Evolutionary conservation across 225 moss, liverwort and hornwort species (phyloP).

Genomic region (Physcomitrium patens): DNA sequence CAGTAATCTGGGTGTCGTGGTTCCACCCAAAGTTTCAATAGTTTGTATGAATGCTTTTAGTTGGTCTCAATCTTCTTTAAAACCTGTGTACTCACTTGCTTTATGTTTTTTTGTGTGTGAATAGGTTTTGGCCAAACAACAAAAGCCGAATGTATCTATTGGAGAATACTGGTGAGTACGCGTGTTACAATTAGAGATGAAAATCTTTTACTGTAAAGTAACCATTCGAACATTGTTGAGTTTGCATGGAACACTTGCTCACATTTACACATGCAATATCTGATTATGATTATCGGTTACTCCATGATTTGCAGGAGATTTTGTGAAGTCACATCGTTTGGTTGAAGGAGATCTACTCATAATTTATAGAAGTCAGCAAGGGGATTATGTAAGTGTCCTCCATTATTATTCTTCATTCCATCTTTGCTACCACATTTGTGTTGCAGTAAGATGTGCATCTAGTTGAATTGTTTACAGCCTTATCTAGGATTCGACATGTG

Average conservation of each 20-base stretch:
- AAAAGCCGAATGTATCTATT: constrained; percentile 71
- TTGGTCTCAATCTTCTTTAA: constrained; percentile 11
- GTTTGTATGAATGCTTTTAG: neutral
- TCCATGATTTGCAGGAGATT: constrained; percentile 47
- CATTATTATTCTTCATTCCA: neutral
- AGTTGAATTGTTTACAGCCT: neutral
- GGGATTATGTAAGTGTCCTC: constrained; percentile 46
- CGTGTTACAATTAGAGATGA: constrained; percentile 2
- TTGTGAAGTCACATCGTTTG: constrained; percentile 52
- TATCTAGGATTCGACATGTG: neutral
- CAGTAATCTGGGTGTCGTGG: constrained; percentile 13
- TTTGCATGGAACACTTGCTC: neutral
- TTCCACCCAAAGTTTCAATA: neutral
- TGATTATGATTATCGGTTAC: neutral
- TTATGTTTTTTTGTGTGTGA: constrained; percentile 30
- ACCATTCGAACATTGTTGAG: neutral
- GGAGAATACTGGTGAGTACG: constrained; percentile 62
- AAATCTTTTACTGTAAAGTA: neutral
- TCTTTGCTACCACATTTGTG: neutral
- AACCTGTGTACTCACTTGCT: neutral
- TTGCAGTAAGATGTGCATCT: no score
- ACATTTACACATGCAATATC: constrained; percentile 1
- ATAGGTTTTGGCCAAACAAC: constrained; percentile 73
- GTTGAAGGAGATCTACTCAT: constrained; percentile 57
- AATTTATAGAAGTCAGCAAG: constrained; percentile 47